These are phyloP conservation scores for Opeltia flavorubescens DNA, from an alignment of 495 filamentous ascomycete species.

Conservation along the genomic window DNA sequence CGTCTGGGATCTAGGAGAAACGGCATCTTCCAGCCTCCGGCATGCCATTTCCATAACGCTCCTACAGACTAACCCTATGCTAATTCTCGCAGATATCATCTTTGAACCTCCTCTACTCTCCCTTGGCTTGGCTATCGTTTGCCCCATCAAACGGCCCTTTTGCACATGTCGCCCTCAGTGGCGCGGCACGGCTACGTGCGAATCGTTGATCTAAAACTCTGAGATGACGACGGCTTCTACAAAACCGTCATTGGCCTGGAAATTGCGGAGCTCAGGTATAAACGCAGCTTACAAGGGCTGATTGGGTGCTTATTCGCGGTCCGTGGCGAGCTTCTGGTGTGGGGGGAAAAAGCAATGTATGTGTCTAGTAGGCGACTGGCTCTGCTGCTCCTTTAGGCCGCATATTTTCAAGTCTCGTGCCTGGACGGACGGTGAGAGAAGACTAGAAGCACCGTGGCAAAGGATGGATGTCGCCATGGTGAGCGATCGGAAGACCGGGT, in stretches of 20 bases:
- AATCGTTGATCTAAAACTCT: too few species aligned
- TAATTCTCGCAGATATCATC: too few species aligned
- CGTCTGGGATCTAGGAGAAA: too few species aligned
- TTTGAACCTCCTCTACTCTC: too few species aligned
- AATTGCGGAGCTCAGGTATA: not conserved
- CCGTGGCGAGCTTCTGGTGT: not conserved
- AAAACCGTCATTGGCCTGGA: not conserved
- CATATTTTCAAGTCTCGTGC: not conserved
- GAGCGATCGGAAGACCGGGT: not conserved
- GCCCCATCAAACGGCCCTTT: not conserved
- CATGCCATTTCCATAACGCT: too few species aligned
- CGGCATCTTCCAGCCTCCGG: too few species aligned
- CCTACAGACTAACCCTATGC: too few species aligned
- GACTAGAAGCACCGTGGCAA: not conserved
- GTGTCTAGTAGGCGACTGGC: too few species aligned
- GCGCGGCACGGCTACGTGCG: too few species aligned
- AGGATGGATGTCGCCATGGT: not conserved
- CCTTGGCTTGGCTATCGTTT: too few species aligned
- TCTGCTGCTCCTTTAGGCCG: not conserved
- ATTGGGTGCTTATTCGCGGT: not conserved
- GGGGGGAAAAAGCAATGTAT: not conserved
- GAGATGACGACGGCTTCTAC: too few species aligned
- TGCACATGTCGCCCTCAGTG: not conserved
- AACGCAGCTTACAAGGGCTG: not conserved
- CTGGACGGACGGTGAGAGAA: not conserved